Evolutionary conservation across 208 protist genomes (phyloP).

Genomic region (Vickermania spadyakhi): DNA sequence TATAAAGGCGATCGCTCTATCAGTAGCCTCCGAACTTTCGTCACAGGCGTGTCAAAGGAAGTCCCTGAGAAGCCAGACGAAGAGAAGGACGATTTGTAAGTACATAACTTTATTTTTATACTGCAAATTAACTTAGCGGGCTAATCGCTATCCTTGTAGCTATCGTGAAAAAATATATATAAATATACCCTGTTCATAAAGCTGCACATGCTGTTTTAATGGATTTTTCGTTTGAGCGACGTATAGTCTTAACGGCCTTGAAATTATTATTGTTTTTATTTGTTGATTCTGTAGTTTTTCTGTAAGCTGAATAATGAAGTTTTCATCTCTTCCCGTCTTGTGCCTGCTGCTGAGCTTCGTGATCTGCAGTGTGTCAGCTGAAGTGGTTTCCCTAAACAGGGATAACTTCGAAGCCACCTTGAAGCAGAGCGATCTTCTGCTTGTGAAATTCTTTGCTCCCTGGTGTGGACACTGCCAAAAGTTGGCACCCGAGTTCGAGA

Average conservation of each 20-base stretch:
- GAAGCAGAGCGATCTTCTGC: constrained; percentile 24
- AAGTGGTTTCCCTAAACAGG: constrained; percentile 43
- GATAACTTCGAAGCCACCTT: constrained; percentile 59
- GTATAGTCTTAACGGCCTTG: too few species aligned
- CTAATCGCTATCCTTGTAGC: too few species aligned
- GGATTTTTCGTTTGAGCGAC: too few species aligned
- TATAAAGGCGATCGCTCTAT: constrained; percentile 75
- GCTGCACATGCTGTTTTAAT: too few species aligned
- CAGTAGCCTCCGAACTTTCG: constrained; percentile 36
- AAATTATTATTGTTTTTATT: too few species aligned
- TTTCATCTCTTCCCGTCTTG: not conserved
- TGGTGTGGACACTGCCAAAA: constrained; percentile 96
- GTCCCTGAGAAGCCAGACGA: too few species aligned
- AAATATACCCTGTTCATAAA: too few species aligned
- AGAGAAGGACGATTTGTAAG: too few species aligned
- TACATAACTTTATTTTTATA: too few species aligned
- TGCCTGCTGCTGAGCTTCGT: constrained; percentile 1
- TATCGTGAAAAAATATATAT: too few species aligned
- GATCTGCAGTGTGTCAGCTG: constrained; percentile 14
- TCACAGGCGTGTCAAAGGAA: too few species aligned
- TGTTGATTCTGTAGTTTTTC: constrained; percentile 1
- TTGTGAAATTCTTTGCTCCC: constrained; percentile 93
- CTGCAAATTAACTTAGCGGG: too few species aligned
- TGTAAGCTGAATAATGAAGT: not conserved
- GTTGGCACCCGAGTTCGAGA: constrained; percentile 79